These are phyloP conservation scores for Dioszegia aurantiaca DNA, from an alignment of 768 basidiomycete genomes.

Conservation along the genomic window DNA sequence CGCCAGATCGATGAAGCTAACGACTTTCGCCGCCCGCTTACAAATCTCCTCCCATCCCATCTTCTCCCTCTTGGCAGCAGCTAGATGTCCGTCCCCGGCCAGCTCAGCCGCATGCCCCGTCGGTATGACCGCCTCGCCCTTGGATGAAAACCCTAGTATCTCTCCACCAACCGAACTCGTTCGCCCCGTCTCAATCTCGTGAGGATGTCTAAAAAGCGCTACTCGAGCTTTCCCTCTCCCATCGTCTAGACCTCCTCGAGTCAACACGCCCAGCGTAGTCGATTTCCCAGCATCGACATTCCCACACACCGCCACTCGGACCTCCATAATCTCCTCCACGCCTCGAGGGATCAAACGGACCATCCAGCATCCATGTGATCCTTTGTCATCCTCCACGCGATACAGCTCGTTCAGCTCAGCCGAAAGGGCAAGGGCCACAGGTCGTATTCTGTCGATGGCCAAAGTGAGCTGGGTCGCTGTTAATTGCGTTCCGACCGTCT, in stretches of 20 bases:
- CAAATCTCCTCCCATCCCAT: conserved; percentile 96
- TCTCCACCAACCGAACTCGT: conserved; percentile 98
- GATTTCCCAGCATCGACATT: conserved; percentile 85
- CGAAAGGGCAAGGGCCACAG: conserved; percentile 22
- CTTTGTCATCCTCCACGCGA: conserved; percentile 18
- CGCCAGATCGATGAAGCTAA: conserved; percentile 92
- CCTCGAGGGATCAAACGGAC: conserved; percentile 39
- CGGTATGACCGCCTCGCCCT: conserved; percentile 76
- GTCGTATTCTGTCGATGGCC: conserved; percentile 36
- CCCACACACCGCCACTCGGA: conserved; percentile 91
- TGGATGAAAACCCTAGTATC: conserved; percentile 83
- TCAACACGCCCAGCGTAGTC: conserved; percentile 89
- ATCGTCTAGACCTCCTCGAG: conserved; percentile 64
- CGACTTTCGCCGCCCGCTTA: conserved; percentile 79
- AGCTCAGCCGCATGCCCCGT: conserved; percentile 49
- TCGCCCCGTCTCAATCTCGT: conserved; percentile 91
- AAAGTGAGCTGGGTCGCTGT: conserved; percentile 20
- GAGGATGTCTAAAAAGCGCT: conserved; percentile 90
- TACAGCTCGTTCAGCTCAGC: conserved; percentile 49
- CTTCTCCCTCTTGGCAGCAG: conserved; percentile 63
- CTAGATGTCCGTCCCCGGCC: conserved; percentile 32
- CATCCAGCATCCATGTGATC: conserved; percentile 42
- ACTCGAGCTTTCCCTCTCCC: conserved; percentile 60
- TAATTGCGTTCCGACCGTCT: conserved; percentile 24
- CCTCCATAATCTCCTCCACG: conserved; percentile 60